Conservation (phyloP, 73 alveolate species). For the Symbiodinium pilosum region DNA sequence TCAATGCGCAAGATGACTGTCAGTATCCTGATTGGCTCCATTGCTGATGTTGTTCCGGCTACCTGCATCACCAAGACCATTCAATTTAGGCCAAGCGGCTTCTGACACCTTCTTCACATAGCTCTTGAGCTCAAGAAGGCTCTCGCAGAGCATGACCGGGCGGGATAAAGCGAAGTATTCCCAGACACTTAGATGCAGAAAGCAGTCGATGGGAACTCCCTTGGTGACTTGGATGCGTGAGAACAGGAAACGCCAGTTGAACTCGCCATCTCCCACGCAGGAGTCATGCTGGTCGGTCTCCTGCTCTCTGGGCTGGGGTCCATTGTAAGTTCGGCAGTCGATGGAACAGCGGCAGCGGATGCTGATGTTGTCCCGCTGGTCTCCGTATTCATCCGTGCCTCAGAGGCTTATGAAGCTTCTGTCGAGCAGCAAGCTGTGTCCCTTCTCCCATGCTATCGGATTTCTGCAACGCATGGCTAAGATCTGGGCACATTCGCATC, state of each 20-base stretch:
- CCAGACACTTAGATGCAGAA: conserved; percentile 73
- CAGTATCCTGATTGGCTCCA: no score
- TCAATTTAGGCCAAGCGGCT: background rate
- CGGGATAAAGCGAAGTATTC: conserved; percentile 28
- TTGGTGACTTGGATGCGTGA: conserved; percentile 78
- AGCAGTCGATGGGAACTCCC: conserved; percentile 88
- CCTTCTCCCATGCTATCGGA: background rate
- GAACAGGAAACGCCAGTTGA: conserved; percentile 84
- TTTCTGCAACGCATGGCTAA: background rate
- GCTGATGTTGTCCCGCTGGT: conserved; percentile 76
- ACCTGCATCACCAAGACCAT: no score
- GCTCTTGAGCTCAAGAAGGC: conserved; percentile 87
- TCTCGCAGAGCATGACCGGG: conserved; percentile 67
- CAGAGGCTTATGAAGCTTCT: background rate
- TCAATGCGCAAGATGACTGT: no score
- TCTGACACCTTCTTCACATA: conserved; percentile 84
- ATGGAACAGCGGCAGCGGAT: conserved; percentile 69
- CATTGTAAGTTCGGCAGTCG: conserved; percentile 81
- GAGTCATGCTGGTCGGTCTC: conserved; percentile 83
- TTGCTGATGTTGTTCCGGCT: no score
- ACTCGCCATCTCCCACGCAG: conserved; percentile 94
- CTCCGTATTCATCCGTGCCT: conserved; percentile 86
- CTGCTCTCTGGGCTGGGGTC: conserved; percentile 87
- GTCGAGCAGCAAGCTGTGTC: background rate
- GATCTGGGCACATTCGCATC: conserved; percentile 61